Base-by-base conservation (phyloP, 2,329 filamentous ascomycete species). In the Massarina eburnea region DNA sequence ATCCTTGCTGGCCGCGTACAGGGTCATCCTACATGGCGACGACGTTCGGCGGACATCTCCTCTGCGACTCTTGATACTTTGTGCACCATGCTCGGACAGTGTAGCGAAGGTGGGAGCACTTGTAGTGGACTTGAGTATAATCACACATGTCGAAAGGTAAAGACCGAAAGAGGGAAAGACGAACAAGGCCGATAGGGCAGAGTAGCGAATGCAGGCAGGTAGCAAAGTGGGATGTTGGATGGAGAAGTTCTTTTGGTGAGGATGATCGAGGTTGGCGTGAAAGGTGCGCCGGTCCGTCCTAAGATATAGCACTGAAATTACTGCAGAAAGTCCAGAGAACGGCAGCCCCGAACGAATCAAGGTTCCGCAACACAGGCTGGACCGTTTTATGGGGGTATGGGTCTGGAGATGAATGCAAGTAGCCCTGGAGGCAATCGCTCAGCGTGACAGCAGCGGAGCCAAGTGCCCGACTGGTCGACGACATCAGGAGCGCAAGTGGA, bases 121-220 rank as follows among this genome's bases (percentile, higher is more conserved):
- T 71, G 60, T 79, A 82, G 49, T 80, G 76, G 43, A 82, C 79
- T 64, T 81, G 76, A 18, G 76, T 81, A 55, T 82, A 82, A 61
- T 82, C 79, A 62, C 80, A 83, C 80, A 82, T 82, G 39, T 49
- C 32, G 54, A 33, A 48, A 32, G 37, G 29, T 22, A 47, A 41
- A 2, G 36, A 47, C 19, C 19, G 36, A 38, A 75, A 9, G 74
- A 73, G 2, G 42, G 17, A 32, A 26, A 21, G 21, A n/a, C n/a
- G n/a, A n/a, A n/a, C 38, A 33, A 19, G 20, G 14, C 36, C 12
- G 35, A 27, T 51, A 32, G n/a, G 14, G 24, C 41, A 39, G 38
- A 41, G 40, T 32, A 41, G 29, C 29, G 26, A 7, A 39, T 19
- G 19, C 17, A 20, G 32, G 17, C n/a, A 18, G 41, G 10, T 36